These are phyloP conservation scores for Aschersonia sp. DNA, from an alignment of 2,329 filamentous ascomycete genomes.

Conservation along the genomic window DNA sequence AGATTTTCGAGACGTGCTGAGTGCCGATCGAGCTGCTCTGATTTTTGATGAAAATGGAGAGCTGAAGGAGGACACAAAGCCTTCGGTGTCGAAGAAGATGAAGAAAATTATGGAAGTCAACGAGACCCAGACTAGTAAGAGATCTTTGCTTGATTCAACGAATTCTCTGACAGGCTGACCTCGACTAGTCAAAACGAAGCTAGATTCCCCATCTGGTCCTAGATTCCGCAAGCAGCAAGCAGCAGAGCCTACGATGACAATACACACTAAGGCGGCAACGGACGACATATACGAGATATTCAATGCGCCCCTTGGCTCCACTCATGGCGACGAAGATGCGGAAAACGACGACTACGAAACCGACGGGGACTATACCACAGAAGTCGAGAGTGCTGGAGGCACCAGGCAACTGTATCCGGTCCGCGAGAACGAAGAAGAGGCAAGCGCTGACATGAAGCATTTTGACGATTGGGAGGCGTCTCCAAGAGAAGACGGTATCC, in stretches of 20 bases:
- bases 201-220: slow-evolving; percentile 75
- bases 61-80: slow-evolving; percentile 26
- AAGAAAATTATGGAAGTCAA: slow-evolving; percentile 76
- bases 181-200: slow-evolving; percentile 74
- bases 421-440: slow-evolving; percentile 28
- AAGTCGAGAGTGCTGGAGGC: slow-evolving; percentile 69
- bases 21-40: slow-evolving; percentile 26
- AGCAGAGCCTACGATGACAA: slow-evolving; percentile 89
- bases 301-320: slow-evolving; percentile 51
- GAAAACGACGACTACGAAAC: slow-evolving; percentile 57
- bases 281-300: slow-evolving; percentile 98
- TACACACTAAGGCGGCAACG: slow-evolving; percentile 87
- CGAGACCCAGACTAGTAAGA: slow-evolving; percentile 81
- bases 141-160: background rate
- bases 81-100: slow-evolving; percentile 38
- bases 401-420: slow-evolving; percentile 45
- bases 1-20: slow-evolving; percentile 21
- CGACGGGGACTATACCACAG: slow-evolving; percentile 68
- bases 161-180: background rate
- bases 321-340: slow-evolving; percentile 26
- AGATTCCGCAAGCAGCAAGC: slow-evolving; percentile 67
- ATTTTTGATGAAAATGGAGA: slow-evolving; percentile 46
- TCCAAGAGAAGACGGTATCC: slow-evolving; percentile 56
- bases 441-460: slow-evolving; percentile 44
- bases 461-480: slow-evolving; percentile 85